Conservation (phyloP, 1,284 basidiomycete species). For the Fistulina hepatica region DNA sequence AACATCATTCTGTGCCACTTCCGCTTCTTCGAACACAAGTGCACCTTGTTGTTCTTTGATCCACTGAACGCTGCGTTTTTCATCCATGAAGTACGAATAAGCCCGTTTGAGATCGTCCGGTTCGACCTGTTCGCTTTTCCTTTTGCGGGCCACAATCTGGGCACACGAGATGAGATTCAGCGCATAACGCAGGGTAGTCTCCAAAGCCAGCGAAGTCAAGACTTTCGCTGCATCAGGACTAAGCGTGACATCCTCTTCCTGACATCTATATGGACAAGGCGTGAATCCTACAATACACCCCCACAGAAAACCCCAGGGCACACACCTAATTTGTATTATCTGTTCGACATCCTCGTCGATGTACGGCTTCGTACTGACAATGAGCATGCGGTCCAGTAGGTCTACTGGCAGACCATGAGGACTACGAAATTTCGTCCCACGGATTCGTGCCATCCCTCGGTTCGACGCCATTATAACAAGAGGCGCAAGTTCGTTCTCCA, state of each 20-base stretch:
- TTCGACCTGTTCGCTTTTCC: constrained; percentile 69
- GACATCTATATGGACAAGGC: constrained; percentile 45
- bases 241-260: constrained; percentile 94
- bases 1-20: constrained; percentile 22
- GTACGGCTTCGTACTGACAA: constrained; percentile 93
- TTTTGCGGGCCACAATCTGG: constrained; percentile 71
- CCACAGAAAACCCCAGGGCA: constrained; percentile 3
- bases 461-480: constrained; percentile 99
- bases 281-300: constrained; percentile 7
- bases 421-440: constrained; percentile 89
- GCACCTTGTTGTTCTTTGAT: constrained; percentile 75
- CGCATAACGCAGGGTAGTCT: constrained; percentile 84
- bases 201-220: constrained; percentile 75
- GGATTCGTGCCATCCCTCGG: constrained; percentile 87
- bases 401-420: constrained; percentile 95
- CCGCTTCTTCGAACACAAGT: constrained; percentile 63
- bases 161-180: constrained; percentile 90
- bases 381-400: constrained; percentile 88
- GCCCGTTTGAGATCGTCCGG: constrained; percentile 77
- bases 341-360: constrained; percentile 75
- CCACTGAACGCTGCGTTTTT: constrained; percentile 91
- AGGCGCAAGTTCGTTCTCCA: constrained; percentile 89
- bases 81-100: constrained; percentile 91
- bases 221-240: constrained; percentile 65
- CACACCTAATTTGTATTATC: constrained; percentile 87